Conservation (phyloP, 768 basidiomycete genomes). For the Naematelia aurantialba region DNA sequence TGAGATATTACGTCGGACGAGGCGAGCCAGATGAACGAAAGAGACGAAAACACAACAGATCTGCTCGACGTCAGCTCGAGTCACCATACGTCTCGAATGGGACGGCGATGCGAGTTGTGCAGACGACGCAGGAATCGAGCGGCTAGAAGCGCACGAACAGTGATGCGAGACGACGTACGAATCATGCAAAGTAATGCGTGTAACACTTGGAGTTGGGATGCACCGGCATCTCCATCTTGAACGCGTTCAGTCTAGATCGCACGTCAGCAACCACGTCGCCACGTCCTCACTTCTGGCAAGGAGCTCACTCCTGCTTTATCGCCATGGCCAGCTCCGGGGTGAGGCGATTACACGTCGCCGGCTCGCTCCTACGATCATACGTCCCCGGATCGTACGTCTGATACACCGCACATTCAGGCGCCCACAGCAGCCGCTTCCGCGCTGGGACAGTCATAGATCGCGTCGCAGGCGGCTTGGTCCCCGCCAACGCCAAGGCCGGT, state of each 20-base stretch:
- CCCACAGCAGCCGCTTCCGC: conserved; percentile 76
- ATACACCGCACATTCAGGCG: conserved; percentile 87
- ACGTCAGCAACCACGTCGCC: not conserved
- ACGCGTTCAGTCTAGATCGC: conserved; percentile 67
- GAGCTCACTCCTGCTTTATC: conserved; percentile 63
- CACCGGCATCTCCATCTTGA: conserved; percentile 99
- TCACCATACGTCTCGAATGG: too few species aligned
- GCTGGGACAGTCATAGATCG: conserved; percentile 65
- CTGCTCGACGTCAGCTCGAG: too few species aligned
- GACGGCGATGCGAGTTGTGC: too few species aligned
- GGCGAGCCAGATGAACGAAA: not conserved
- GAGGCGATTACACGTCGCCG: conserved; percentile 92
- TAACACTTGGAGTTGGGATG: conserved; percentile 87
- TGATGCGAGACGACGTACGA: not conserved
- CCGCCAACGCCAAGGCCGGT: conserved; percentile 65
- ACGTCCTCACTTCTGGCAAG: not conserved
- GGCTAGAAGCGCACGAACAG: not conserved
- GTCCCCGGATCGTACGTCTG: conserved; percentile 88
- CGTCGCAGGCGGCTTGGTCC: conserved; percentile 36
- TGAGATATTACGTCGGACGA: not conserved
- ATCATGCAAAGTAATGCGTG: conserved; percentile 47
- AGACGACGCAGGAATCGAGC: not conserved
- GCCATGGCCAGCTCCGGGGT: conserved; percentile 91
- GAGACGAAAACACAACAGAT: not conserved
- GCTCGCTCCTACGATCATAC: conserved; percentile 92